Percentiles rank a stretch among this genome's conserved stretches.
These are phyloP conservation scores for Pythium folliculosum DNA, from an alignment of 352 stramenopile species.

Conservation along the genomic window DNA sequence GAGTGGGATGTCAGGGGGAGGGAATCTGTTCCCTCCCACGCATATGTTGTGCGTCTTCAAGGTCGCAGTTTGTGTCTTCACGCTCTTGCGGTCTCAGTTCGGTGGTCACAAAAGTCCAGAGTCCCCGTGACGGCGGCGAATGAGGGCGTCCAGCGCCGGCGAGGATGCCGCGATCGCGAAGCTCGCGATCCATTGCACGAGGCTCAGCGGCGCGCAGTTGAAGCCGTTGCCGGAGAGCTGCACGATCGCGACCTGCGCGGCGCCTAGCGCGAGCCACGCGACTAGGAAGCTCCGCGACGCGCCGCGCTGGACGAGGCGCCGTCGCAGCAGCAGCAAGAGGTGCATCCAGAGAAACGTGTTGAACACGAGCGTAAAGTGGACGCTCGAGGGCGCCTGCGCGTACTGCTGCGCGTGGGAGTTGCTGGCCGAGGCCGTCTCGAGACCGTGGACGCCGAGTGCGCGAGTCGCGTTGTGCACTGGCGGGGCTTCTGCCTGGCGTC, in stretches of 20 bases:
- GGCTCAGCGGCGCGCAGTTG: background rate
- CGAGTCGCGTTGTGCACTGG: background rate
- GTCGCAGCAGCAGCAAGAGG: slow-evolving; percentile 23
- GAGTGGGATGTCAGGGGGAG: too few relatives aligned
- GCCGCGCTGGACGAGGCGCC: too few relatives aligned
- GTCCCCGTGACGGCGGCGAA: background rate
- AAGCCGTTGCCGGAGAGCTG: slow-evolving; percentile 2
- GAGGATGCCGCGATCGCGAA: background rate
- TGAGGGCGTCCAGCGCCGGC: background rate
- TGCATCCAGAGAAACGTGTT: slow-evolving; percentile 30
- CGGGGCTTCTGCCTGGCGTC: background rate
- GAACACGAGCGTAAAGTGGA: slow-evolving; percentile 23
- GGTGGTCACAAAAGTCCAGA: background rate
- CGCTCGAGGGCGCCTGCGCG: background rate
- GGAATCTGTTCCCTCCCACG: too few relatives aligned
- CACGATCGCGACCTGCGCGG: background rate
- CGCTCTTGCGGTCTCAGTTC: too few relatives aligned
- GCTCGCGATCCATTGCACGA: background rate
- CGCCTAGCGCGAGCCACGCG: background rate
- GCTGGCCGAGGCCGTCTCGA: background rate
- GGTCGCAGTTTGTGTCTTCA: too few relatives aligned
- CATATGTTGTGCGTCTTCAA: too few relatives aligned
- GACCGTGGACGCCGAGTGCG: background rate
- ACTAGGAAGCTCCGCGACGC: background rate
- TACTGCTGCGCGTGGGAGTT: background rate